A percentile compares a stretch with the other conserved stretches of the same genome.
Conservation (phyloP, 202 grass and related monocot species). For the Bolboschoenoplectus hybrid region DNA sequence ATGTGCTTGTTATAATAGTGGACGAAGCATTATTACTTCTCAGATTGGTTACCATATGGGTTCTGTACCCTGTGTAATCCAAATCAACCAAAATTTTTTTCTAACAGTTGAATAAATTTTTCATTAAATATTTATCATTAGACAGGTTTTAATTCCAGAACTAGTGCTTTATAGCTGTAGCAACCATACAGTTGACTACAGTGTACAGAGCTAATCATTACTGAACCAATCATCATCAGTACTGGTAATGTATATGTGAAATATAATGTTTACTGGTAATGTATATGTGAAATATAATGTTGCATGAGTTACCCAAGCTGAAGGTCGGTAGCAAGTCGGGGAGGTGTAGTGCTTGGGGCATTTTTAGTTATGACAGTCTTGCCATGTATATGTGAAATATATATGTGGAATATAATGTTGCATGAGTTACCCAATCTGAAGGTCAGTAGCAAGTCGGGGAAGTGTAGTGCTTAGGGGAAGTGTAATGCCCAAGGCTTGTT, state of each 20-base stretch:
- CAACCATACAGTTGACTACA: not conserved
- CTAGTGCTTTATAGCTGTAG: not conserved
- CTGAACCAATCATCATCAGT: not conserved
- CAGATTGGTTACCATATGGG: not conserved
- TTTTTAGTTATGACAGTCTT: no score
- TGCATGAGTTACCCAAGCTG: not conserved
- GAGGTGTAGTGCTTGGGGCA: conserved; percentile 1
- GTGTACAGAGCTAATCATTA: not conserved
- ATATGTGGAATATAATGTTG: no score
- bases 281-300: no score
- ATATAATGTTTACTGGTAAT: no score
- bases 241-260: conserved; percentile 5
- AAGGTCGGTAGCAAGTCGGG: not conserved
- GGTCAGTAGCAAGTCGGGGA: not conserved
- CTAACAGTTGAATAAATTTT: not conserved
- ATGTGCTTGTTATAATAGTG: conserved; percentile 22
- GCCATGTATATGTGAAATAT: no score
- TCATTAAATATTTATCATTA: not conserved
- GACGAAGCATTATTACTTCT: not conserved
- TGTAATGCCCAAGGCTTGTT: not conserved
- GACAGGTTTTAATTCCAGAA: not conserved
- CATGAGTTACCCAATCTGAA: not conserved
- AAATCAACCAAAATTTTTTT: not conserved
- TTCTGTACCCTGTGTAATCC: not conserved
- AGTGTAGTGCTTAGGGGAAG: conserved; percentile 14